Base-by-base conservation (phyloP, 768 basidiomycete genomes). In the Tremella fuciformis region DNA sequence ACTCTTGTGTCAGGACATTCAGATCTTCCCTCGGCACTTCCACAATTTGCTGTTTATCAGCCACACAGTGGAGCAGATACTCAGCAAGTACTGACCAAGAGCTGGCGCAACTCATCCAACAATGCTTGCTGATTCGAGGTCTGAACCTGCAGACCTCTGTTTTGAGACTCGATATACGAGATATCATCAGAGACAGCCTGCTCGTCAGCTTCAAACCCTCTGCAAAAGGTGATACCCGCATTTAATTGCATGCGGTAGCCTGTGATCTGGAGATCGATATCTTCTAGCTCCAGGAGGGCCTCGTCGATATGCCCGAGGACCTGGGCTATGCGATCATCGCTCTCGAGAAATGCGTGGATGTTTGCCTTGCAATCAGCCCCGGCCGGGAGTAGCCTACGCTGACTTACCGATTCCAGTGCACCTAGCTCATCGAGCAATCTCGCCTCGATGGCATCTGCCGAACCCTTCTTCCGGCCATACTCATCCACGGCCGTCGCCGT, bases 231-330 rank as follows among this genome's bases (percentile, higher is more conserved):
- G 48, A 13, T 11, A 74, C 88, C 68, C 63, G 91, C 96, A 74
- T 96, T 94, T 39, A 99, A 78, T 76, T 98, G 93, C 57, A 97
- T 92, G 77, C 93, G 94, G 80, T 98, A 98, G 0, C 92, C 87
- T 0, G 89, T 88, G 50, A 99, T 83, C 47, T 89, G 82, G 54
- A 85, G 84, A 65, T 96, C 92, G 84, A 97, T 88, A 57, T 82
- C 85, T 71, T 97, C 92, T 41, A 98, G 81, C 76, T 97, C 93
- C 8, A 82, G 79, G 34, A 98, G 78, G 3, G 92, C 91, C 37
- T 91, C 88, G 57, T 98, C 93, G 67, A 99, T 84, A 71, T 84
- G 87, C 65, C 88, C 89, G 71, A 96, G 78, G 25, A 99, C 93
- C 8, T 86, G 79, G 42, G 81, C 83, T 55, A 99, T 85, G 26